Percentiles rank a stretch among this genome's conserved stretches.
These are phyloP conservation scores for Harringtonia aguacate DNA, from an alignment of 2,329 filamentous ascomycete genomes.

Conservation along the genomic window DNA sequence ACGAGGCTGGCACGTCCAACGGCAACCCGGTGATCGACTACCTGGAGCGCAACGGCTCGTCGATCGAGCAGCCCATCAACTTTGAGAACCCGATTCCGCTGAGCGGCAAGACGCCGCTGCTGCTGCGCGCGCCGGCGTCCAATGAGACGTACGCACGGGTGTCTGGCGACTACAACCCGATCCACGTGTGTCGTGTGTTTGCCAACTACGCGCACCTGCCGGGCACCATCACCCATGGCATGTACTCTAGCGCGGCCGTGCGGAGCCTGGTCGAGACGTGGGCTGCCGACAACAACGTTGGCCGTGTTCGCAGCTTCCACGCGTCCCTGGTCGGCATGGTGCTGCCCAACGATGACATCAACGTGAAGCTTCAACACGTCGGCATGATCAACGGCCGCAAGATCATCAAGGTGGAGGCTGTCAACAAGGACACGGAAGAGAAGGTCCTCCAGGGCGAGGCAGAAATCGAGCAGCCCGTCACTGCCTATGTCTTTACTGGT, in stretches of 20 bases:
- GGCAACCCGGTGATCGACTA: constrained; percentile 97
- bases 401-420: constrained; percentile 97
- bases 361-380: constrained; percentile 90
- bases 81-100: constrained; percentile 97
- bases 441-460: constrained; percentile 93
- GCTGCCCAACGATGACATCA: constrained; percentile 86
- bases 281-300: constrained; percentile 98
- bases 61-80: constrained; percentile 90
- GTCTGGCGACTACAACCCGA: constrained; percentile 97
- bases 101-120: constrained; percentile 80
- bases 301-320: constrained; percentile 94
- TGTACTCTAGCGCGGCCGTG: constrained; percentile 97
- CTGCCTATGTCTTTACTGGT: constrained; percentile 94
- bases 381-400: constrained; percentile 98
- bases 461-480: constrained; percentile 94
- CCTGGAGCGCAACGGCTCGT: constrained; percentile 78
- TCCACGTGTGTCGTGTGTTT: constrained; percentile 95
- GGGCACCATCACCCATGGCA: constrained; percentile 96
- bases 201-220: constrained; percentile 90
- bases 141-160: constrained; percentile 98
- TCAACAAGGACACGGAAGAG: constrained; percentile 90
- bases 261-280: constrained; percentile 95
- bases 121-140: constrained; percentile 81
- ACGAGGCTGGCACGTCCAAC: constrained; percentile 81
- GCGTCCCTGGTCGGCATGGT: constrained; percentile 98